A percentile compares a stretch with the other conserved stretches of the same genome.
Conservation (phyloP, 2,329 filamentous ascomycete species). For the Aureobasidium uvarum region DNA sequence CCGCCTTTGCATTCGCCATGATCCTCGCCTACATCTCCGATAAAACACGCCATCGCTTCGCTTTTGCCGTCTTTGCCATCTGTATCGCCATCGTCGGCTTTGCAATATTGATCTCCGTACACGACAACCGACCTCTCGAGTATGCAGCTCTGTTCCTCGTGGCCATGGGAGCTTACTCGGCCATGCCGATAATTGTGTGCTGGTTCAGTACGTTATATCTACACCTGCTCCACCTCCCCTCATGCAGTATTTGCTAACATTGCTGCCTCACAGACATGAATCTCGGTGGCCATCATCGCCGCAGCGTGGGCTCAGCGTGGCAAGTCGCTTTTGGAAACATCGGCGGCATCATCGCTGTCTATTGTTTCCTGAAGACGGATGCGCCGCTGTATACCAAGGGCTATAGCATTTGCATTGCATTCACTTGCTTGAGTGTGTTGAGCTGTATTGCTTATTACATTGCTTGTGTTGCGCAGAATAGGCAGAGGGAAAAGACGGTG, state of each 20-base stretch:
- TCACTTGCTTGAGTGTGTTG: slow-evolving; percentile 65
- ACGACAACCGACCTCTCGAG: slow-evolving; percentile 64
- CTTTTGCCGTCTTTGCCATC: slow-evolving; percentile 69
- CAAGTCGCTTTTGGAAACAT: slow-evolving; percentile 52
- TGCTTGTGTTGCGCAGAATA: slow-evolving; percentile 61
- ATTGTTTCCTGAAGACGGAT: slow-evolving; percentile 56
- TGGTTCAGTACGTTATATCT: slow-evolving; percentile 45
- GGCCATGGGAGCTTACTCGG: slow-evolving; percentile 73
- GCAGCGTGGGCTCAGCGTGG: slow-evolving; percentile 51
- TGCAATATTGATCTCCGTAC: slow-evolving; percentile 68
- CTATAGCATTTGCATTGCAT: slow-evolving; percentile 74
- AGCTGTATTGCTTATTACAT: slow-evolving; percentile 61
- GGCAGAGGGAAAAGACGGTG: slow-evolving; percentile 52
- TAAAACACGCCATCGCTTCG: slow-evolving; percentile 67
- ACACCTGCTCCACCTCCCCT: too few relatives aligned
- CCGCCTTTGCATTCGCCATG: slow-evolving; percentile 77
- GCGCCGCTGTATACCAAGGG: slow-evolving; percentile 67
- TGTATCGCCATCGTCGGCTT: slow-evolving; percentile 71
- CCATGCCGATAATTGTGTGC: slow-evolving; percentile 72
- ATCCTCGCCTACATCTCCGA: slow-evolving; percentile 71
- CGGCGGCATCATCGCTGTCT: slow-evolving; percentile 53
- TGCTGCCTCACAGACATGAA: slow-evolving; percentile 45
- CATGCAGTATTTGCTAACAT: not conserved
- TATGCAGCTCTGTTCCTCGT: slow-evolving; percentile 82
- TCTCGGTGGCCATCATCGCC: slow-evolving; percentile 51